Conservation (phyloP, 345 rosid species). For the Isatis tinctoria region DNA sequence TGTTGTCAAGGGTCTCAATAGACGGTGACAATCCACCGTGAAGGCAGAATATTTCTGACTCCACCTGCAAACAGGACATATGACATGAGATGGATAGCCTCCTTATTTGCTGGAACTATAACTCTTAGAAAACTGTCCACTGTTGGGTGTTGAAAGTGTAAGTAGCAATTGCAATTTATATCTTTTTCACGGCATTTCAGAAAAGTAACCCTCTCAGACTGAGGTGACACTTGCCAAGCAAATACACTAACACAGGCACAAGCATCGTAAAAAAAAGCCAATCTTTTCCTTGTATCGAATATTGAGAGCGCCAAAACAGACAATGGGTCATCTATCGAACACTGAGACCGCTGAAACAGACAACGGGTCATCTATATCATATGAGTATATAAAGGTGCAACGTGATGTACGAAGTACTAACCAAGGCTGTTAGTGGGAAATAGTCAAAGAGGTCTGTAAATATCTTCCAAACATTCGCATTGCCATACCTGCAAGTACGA, state of each 20-base stretch:
- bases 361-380: neutral
- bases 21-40: constrained; percentile 99
- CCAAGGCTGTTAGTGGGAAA: constrained; percentile 97
- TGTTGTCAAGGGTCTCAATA: constrained; percentile 91
- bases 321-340: neutral
- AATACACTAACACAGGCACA: neutral
- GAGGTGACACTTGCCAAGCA: neutral
- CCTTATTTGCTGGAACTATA: neutral
- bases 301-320: neutral
- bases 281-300: neutral
- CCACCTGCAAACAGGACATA: constrained; percentile 53
- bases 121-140: neutral
- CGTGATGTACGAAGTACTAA: constrained; percentile 35
- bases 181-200: neutral
- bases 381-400: neutral
- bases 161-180: neutral
- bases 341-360: neutral
- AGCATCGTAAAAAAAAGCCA: neutral
- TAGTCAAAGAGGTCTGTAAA: constrained; percentile 98
- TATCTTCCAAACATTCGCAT: constrained; percentile 96
- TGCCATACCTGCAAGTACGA: constrained; percentile 77
- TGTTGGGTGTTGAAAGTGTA: neutral
- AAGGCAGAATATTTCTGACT: constrained; percentile 96
- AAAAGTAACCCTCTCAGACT: neutral
- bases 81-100: neutral